Evolutionary conservation across 257 asterid species (phyloP), one percentile per base, ranked within the genome.

Genomic region (Solanum raphanifolium): DNA sequence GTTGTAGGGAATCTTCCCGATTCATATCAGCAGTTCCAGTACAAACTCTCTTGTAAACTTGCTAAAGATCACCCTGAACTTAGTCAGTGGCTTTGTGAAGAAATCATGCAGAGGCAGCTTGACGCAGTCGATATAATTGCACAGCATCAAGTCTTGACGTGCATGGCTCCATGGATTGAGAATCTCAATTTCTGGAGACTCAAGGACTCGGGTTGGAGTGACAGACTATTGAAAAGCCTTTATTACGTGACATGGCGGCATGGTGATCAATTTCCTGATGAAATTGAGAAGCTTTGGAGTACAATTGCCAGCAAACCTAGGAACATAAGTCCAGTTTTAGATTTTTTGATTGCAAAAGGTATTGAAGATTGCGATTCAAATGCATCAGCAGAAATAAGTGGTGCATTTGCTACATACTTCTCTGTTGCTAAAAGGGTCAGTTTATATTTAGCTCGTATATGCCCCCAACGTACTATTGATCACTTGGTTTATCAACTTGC

Each of bases 161-260:
- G 99, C 96, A 97, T 97, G 99, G 99, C 99, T 88, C 99, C 99
- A 0, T 97, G 99, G 99, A 97, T 97, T 62, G 99, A 97, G 90
- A 97, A 97, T 91, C 98, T 97, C 81, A 96, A 97, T 89, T 97
- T 97, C 90, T 97, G 99, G 99, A 97, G 95, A 91, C 91, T 97
- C 88, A 96, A 97, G 92, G 99, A 96, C 87, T 97, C 99, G 0
- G 99, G 98, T 18, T 97, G 99, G 99, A 95, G 99, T 75, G 98
- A 97, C 83, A 95, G 99, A 88, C 89, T 97, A 87, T 90, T 97
- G 91, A 97, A 97, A 93, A 95, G 98, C 90, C 96, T 97, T 76
- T 97, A 97, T 86, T 97, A 97, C 38, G 99, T 97, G 82, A 97
- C 99, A 11, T 95, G 98, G 99, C 93, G 99, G 66, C 99, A 96